Evolutionary conservation across 495 filamentous ascomycete species (phyloP).

Genomic region (Jackrogersella minutella): DNA sequence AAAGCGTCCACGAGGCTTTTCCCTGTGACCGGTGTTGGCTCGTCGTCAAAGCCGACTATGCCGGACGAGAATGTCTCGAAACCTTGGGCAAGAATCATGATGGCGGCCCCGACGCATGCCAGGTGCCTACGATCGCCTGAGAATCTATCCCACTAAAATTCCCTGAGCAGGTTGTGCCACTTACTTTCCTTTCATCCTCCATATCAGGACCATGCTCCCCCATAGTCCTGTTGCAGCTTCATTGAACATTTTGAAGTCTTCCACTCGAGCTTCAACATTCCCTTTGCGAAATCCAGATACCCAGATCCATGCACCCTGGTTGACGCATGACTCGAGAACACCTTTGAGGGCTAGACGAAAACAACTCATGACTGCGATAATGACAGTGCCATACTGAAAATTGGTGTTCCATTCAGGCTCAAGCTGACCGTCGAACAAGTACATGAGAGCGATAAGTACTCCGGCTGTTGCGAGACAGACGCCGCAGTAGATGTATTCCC

Average conservation of each 20-base stretch:
- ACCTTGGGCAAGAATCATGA: conserved; percentile 46
- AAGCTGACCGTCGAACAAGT: conserved; percentile 38
- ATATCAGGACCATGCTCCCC: conserved; percentile 45
- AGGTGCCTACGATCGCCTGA: conserved; percentile 37
- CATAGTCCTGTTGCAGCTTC: conserved; percentile 47
- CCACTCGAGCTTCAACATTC: conserved; percentile 36
- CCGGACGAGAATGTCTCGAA: conserved; percentile 51
- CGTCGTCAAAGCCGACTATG: conserved; percentile 49
- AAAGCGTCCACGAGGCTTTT: conserved; percentile 3
- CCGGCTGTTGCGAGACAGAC: conserved; percentile 39
- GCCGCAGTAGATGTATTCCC: conserved; percentile 46
- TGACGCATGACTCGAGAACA: conserved; percentile 45
- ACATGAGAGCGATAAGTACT: conserved; percentile 38
- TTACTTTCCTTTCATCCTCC: conserved; percentile 45
- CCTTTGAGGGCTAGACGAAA: conserved; percentile 46
- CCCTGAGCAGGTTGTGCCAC: neutral
- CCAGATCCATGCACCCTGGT: conserved; percentile 53
- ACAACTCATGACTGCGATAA: conserved; percentile 48
- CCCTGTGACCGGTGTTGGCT: conserved; percentile 18
- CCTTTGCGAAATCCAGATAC: conserved; percentile 45
- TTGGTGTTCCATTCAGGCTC: conserved; percentile 42
- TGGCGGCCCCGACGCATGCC: conserved; percentile 48
- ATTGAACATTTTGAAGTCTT: conserved; percentile 51
- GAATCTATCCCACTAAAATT: neutral
- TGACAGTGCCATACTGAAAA: conserved; percentile 43